Evolutionary conservation across 495 filamentous ascomycete genomes (phyloP).

Genomic region (Lasiosphaeria miniovina): DNA sequence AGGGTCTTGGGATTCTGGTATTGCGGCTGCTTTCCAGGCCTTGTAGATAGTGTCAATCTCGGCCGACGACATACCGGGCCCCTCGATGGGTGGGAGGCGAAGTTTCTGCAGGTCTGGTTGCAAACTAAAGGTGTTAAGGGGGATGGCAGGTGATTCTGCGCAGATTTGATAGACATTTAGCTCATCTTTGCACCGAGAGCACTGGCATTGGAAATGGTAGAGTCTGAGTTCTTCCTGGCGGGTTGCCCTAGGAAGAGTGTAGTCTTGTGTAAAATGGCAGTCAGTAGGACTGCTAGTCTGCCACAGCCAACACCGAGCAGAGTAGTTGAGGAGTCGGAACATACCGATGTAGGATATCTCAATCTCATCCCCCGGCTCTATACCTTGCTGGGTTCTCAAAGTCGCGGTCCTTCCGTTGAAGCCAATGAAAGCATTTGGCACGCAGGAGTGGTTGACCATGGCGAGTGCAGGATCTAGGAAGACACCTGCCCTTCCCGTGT

Average conservation of each 20-base stretch:
- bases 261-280: conserved; percentile 26
- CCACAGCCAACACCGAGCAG: no score
- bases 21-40: conserved; percentile 12
- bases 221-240: conserved; percentile 34
- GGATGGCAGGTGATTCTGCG: conserved; percentile 30
- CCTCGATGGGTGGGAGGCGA: conserved; percentile 24
- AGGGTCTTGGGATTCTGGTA: conserved; percentile 4
- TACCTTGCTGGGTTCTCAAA: conserved; percentile 37
- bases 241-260: conserved; percentile 26
- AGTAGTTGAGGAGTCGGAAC: conserved; percentile 6
- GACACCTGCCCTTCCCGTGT: conserved; percentile 37
- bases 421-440: conserved; percentile 48
- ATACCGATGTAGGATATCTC: conserved; percentile 51
- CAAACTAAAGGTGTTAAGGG: conserved; percentile 35
- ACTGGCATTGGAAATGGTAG: conserved; percentile 45
- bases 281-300: neutral
- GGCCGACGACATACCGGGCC: conserved; percentile 15
- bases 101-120: conserved; percentile 24
- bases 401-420: conserved; percentile 43
- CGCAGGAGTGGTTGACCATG: conserved; percentile 53
- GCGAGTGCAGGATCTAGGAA: conserved; percentile 45
- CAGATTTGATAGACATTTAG: conserved; percentile 46
- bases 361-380: conserved; percentile 47
- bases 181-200: conserved; percentile 39
- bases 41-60: conserved; percentile 26